These are phyloP conservation scores for Glonium stellatum DNA, from an alignment of 495 filamentous ascomycete species.

Conservation along the genomic window DNA sequence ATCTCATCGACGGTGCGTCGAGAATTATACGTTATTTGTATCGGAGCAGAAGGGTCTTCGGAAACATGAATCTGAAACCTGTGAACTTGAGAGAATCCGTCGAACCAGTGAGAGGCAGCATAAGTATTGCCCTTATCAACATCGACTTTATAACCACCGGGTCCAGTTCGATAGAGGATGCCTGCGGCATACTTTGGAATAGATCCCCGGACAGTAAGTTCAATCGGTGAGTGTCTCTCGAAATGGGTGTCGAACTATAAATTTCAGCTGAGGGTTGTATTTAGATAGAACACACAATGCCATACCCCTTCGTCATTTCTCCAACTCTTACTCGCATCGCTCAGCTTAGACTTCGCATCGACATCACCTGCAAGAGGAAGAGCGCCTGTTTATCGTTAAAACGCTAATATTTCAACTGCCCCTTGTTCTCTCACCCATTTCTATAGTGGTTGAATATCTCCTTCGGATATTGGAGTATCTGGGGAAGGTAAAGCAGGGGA, in stretches of 20 bases:
- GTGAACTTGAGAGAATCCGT: conserved; percentile 69
- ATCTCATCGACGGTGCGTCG: conserved; percentile 53
- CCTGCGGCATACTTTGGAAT: conserved; percentile 42
- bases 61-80: conserved; percentile 54
- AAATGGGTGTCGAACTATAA: conserved; percentile 26
- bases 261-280: no score
- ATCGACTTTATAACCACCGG: conserved; percentile 52
- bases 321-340: no score
- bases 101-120: conserved; percentile 65
- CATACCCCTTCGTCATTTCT: no score
- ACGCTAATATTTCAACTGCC: no score
- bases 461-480: no score
- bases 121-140: conserved; percentile 50
- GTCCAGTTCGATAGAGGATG: conserved; percentile 65
- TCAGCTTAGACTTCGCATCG: no score
- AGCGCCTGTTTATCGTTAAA: no score
- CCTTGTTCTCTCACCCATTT: no score
- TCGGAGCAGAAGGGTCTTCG: conserved; percentile 25
- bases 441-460: no score
- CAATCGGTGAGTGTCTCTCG: conserved; percentile 16
- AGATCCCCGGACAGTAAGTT: conserved; percentile 18
- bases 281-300: no score
- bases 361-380: no score
- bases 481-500: no score
- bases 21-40: conserved; percentile 62